Evolutionary conservation across 2,329 filamentous ascomycete genomes (phyloP).

Genomic region (Meredithiella fracta): DNA sequence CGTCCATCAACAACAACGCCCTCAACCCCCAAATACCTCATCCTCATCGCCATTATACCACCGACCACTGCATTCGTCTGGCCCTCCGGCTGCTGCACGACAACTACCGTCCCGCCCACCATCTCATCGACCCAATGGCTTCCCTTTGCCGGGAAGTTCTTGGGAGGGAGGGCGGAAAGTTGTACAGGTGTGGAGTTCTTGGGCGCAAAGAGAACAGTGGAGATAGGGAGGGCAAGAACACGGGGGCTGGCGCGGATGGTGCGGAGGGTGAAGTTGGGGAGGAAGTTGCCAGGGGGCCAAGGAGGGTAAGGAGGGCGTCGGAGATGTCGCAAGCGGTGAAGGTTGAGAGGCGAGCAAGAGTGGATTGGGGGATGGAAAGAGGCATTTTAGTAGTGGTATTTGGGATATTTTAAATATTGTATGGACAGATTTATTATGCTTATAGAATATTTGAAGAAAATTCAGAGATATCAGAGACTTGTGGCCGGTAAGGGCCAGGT

Average conservation of each 20-base stretch:
- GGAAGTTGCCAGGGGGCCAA: slow-evolving; percentile 49
- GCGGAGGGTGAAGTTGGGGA: slow-evolving; percentile 37
- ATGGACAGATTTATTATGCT: too few species aligned
- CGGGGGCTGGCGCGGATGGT: background rate
- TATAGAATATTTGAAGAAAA: too few species aligned
- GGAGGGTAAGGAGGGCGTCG: slow-evolving; percentile 55
- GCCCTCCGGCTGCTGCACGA: slow-evolving; percentile 47
- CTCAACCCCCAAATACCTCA: slow-evolving; percentile 43
- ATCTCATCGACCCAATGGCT: slow-evolving; percentile 55
- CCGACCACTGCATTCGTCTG: slow-evolving; percentile 57
- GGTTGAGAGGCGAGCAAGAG: background rate
- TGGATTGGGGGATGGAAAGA: background rate
- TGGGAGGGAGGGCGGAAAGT: slow-evolving; percentile 16
- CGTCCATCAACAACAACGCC: slow-evolving; percentile 53
- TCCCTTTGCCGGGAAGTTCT: slow-evolving; percentile 36
- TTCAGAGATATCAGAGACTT: too few species aligned
- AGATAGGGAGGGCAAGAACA: slow-evolving; percentile 31
- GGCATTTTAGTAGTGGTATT: background rate
- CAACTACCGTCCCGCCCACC: slow-evolving; percentile 40
- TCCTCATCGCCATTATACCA: slow-evolving; percentile 59
- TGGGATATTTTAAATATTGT: too few species aligned
- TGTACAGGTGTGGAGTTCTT: slow-evolving; percentile 29
- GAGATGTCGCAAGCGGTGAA: slow-evolving; percentile 45
- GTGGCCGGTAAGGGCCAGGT: background rate
- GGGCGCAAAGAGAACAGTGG: slow-evolving; percentile 45